Base-by-base conservation (phyloP, 2,329 filamentous ascomycete genomes). In the Claviceps pusilla region DNA sequence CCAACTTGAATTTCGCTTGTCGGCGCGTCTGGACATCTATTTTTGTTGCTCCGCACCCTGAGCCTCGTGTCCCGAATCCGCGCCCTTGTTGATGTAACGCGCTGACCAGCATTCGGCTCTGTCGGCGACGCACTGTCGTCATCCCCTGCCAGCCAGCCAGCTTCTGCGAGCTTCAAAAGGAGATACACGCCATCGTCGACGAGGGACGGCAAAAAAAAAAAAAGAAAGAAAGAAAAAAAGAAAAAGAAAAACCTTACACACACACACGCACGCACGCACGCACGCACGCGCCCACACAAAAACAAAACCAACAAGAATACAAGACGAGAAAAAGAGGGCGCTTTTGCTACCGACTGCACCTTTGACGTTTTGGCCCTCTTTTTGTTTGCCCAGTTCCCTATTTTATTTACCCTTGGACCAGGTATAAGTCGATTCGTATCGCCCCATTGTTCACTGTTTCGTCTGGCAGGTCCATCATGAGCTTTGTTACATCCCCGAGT, bases 401-500 rank as follows among this genome's bases (percentile, higher is more conserved):
- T 9, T 41, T 19, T 19, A 19, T 19, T n/a, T 42, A 5, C 12
- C 37, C 12, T 41, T 41, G 12, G 16, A 41, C 37, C 4, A 41
- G 37, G 37, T 41, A 41, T 41, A 41, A 41, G 37, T 12, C 37
- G 37, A 41, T 10, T 29, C 16, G 7, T 33, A 29, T n/a, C n/a
- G 28, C 24, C 41, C 28, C n/a, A 10, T 33, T 16, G 19, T 31
- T 7, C 14, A 10, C 29, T 19, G 33, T 29, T n/a, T 9, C 43
- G 24, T 52, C 43, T 48, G 12, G 43, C 43, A 47, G 19, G 19
- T 47, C 46, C 56, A 59, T 54, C 48, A 68, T 67, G 65, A 66
- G 63, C 55, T 63, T 67, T 53, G 61, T 62, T 54, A 61, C 63
- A 59, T 60, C 63, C 48, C 59, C 64, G 47, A 56, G 58, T 55